phyloP scores from a whole-genome alignment of 2,329 filamentous ascomycete genomes.

The Ceratocystis alfenasii region DNA sequence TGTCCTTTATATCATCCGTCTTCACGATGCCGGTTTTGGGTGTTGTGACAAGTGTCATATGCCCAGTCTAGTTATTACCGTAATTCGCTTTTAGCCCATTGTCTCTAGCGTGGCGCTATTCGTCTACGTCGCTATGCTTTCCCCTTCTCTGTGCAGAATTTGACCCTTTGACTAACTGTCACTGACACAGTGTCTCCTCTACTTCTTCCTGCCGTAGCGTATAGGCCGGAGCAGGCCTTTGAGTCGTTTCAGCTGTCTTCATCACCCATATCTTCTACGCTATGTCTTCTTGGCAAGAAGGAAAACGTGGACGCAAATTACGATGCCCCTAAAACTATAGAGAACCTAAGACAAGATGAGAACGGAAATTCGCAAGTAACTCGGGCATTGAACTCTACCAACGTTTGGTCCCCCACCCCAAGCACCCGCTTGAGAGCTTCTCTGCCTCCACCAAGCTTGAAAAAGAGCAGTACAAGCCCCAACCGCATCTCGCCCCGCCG shows the following conservation, averaged over 20 bases:
- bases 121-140: too few species aligned
- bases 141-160: too few species aligned
- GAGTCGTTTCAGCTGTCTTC: neutral
- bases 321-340: neutral
- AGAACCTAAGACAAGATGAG: neutral
- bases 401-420: neutral
- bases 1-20: too few species aligned
- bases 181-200: neutral
- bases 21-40: too few species aligned
- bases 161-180: neutral
- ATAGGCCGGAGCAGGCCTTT: neutral
- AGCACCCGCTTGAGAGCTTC: neutral
- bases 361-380: neutral
- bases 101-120: too few species aligned
- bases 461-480: neutral
- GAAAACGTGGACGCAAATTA: neutral
- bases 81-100: too few species aligned
- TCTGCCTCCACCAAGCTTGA: slow-evolving; percentile 4
- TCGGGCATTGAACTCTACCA: too few species aligned
- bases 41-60: too few species aligned
- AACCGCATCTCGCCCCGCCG: neutral
- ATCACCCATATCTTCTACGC: neutral
- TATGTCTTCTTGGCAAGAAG: neutral
- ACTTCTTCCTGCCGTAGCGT: neutral
- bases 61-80: too few species aligned